A percentile compares a stretch with the other conserved stretches of the same genome.
Conservation (phyloP, 129 eudicot species). For the Artemisia annua region DNA sequence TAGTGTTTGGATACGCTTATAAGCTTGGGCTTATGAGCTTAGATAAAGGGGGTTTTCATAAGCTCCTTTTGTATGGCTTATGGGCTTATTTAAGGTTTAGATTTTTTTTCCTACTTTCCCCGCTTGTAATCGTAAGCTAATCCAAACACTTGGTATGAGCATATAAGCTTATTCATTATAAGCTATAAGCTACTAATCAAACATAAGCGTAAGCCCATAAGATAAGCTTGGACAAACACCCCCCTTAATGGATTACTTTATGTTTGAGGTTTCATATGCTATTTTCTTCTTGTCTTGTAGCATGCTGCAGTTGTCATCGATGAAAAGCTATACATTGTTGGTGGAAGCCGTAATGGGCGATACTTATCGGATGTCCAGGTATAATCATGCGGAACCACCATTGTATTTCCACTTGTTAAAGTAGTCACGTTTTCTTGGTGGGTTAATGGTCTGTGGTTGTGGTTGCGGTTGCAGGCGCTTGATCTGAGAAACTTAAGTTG, state of each 20-base stretch:
- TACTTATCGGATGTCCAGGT: conserved; percentile 88
- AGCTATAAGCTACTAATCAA: no score
- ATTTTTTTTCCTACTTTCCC: no score
- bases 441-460: background rate
- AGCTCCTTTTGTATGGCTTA: no score
- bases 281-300: conserved; percentile 33
- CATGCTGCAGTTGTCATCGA: conserved; percentile 73
- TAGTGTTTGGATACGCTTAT: no score
- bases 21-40: no score
- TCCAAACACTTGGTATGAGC: no score
- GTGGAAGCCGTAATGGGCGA: conserved; percentile 98
- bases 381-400: conserved; percentile 15
- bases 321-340: conserved; percentile 65
- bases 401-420: conserved; percentile 8
- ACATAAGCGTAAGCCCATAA: no score
- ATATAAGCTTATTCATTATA: no score
- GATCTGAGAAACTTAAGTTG: conserved; percentile 77
- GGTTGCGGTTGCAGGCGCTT: conserved; percentile 54
- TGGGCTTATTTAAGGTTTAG: no score
- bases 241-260: conserved; percentile 4
- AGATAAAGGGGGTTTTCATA: no score
- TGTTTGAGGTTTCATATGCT: conserved; percentile 7
- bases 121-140: no score
- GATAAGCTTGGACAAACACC: no score
- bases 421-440: conserved; percentile 6